Evolutionary conservation across 1,139 yeast species (phyloP), one percentile per base, ranked within the genome.

Genomic region (Starmera stellimalicola): DNA sequence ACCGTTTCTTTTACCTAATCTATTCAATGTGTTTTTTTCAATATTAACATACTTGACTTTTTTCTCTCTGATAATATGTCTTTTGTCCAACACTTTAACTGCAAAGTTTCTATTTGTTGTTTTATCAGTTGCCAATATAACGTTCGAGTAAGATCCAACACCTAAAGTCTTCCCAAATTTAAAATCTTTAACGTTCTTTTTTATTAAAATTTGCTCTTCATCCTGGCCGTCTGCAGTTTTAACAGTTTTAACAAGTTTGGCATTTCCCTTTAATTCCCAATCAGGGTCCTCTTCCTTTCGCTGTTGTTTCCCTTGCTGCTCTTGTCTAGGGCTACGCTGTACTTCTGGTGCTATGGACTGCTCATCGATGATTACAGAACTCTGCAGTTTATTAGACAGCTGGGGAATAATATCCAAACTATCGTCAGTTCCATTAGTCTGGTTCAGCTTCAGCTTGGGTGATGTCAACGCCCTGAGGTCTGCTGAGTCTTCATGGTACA

Each of bases 121-220:
- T 24, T 62, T 51, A 42, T 82, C 85, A 1, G 77, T 65, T 1
- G 87, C 93, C 29, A 80, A 61, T 42, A 70, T 64, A 6, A 82
- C 94, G 0, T 85, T 80, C 5, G 88, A 79, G 51, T 81, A 82
- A 1, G 91, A 80, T 2, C 94, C 94, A 54, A 79, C 88, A 12
- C 94, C 94, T 24, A 82, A 62, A 23, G 72, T 72, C 31, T 77
- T 72, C 3, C 88, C 88, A 42, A 81, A 69, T 45, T 72, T 76
- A 51, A 80, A 82, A 53, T 82, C 91, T 36, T 69, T 68, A 14
- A 78, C 81, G 11, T 82, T 63, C 42, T 65, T 65, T 33, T 60
- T 59, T 3, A 75, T 63, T 6, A 74, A 55, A 34, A 60, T 58
- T 5, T 69, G 68, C 5, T 62, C 56, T 3, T 59, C 55, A 27